phyloP scores from a whole-genome alignment of 2,329 filamentous ascomycete genomes.

The Phoma herbarum region DNA sequence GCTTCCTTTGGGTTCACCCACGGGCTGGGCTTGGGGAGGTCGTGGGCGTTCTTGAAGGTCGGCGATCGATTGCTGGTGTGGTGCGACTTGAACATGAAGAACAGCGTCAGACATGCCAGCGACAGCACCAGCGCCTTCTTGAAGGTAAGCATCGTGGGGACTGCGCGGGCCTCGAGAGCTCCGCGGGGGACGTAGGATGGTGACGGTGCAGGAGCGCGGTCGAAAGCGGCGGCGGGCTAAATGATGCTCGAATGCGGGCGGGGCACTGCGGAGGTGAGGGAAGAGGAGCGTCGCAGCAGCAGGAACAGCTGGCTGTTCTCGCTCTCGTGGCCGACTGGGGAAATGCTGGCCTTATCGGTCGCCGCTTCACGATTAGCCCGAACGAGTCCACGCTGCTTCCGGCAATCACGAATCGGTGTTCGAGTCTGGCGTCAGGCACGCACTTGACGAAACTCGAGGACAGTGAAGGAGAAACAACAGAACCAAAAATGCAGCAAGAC shows the following conservation, averaged over 20 bases:
- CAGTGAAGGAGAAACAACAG: background rate
- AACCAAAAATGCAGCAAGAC: slow-evolving; percentile 11
- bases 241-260: background rate
- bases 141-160: slow-evolving; percentile 75
- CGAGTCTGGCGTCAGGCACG: slow-evolving; percentile 1
- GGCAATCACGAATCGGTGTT: slow-evolving; percentile 11
- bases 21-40: slow-evolving; percentile 48
- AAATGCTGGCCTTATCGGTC: slow-evolving; percentile 12
- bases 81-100: slow-evolving; percentile 73
- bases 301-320: background rate
- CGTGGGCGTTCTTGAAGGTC: slow-evolving; percentile 45
- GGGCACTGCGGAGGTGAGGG: background rate
- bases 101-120: slow-evolving; percentile 71
- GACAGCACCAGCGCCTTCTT: slow-evolving; percentile 78
- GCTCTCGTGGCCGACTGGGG: slow-evolving; percentile 10
- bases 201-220: background rate
- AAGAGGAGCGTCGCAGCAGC: background rate
- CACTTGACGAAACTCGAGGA: background rate
- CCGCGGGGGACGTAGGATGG: background rate
- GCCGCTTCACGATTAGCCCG: slow-evolving; percentile 1
- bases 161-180: background rate
- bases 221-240: background rate
- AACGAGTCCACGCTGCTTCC: slow-evolving; percentile 10
- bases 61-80: slow-evolving; percentile 53
- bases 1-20: slow-evolving; percentile 42